A percentile compares a stretch with the other conserved stretches of the same genome.
These are phyloP conservation scores for Fusarium torreyae DNA, from an alignment of 2,329 filamentous ascomycete genomes.

Conservation along the genomic window DNA sequence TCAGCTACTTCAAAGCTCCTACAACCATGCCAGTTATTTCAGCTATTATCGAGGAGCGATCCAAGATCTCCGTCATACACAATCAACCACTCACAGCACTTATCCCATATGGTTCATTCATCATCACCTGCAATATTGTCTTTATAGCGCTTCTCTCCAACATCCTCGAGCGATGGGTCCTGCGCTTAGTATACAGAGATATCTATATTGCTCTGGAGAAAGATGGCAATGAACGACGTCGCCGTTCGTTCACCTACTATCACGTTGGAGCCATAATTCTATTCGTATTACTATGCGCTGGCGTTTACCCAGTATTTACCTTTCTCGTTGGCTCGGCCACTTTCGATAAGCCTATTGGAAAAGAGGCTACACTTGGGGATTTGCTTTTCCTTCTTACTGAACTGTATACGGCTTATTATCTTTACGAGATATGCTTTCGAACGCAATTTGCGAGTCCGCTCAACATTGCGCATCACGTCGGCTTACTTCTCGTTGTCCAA, in stretches of 20 bases:
- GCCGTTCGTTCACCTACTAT: constrained; percentile 23
- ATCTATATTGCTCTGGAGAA: constrained; percentile 6
- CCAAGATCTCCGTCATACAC: constrained; percentile 11
- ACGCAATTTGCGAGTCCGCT: constrained; percentile 28
- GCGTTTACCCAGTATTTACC: background rate
- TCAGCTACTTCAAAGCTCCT: no score
- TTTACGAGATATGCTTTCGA: constrained; percentile 28
- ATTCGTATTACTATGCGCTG: background rate
- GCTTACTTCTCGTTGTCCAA: constrained; percentile 5
- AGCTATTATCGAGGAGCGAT: background rate
- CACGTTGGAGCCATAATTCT: constrained; percentile 23
- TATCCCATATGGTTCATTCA: constrained; percentile 19
- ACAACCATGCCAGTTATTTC: no score
- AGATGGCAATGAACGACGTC: constrained; percentile 16
- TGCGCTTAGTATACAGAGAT: constrained; percentile 3
- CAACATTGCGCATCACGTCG: constrained; percentile 17
- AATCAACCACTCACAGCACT: constrained; percentile 18
- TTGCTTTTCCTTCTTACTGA: constrained; percentile 9
- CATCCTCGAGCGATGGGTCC: constrained; percentile 24
- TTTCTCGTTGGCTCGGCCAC: constrained; percentile 14
- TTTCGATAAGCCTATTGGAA: background rate
- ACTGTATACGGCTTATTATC: constrained; percentile 18
- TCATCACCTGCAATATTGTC: constrained; percentile 10
- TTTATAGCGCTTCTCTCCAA: constrained; percentile 19
- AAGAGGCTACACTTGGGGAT: constrained; percentile 10